phyloP scores from a whole-genome alignment of 257 asterid species.

The Fraxinus anomala region DNA sequence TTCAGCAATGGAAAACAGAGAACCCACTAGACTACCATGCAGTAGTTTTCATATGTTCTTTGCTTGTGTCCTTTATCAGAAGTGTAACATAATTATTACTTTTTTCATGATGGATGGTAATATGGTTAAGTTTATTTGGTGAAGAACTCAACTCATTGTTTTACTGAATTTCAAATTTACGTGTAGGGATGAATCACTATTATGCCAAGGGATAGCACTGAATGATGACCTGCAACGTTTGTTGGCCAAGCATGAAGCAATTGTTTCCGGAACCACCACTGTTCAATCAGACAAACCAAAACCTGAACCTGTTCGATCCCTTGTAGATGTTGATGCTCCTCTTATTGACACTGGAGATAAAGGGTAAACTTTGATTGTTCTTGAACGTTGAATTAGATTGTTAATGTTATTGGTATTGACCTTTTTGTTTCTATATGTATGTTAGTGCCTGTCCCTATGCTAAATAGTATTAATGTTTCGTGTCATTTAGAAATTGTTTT shows the following conservation, averaged over 20 bases:
- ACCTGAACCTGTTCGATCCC: conserved; percentile 53
- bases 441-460: not conserved
- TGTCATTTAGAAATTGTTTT: conserved; percentile 8
- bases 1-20: conserved; percentile 7
- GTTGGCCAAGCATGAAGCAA: conserved; percentile 84
- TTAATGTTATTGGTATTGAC: not conserved
- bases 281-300: conserved; percentile 55
- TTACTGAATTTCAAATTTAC: not conserved
- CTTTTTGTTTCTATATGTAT: conserved; percentile 28
- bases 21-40: conserved; percentile 17
- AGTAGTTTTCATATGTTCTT: not conserved
- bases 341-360: conserved; percentile 83
- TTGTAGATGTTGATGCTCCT: conserved; percentile 68
- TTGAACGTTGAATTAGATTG: conserved; percentile 16
- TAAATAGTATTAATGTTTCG: not conserved
- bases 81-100: not conserved
- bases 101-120: conserved; percentile 12
- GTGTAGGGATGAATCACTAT: conserved; percentile 82
- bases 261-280: conserved; percentile 65
- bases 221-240: conserved; percentile 94
- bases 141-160: not conserved
- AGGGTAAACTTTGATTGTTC: conserved; percentile 56
- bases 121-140: conserved; percentile 17
- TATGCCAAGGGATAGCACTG: conserved; percentile 88
- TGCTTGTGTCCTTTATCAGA: conserved; percentile 2